These are phyloP conservation scores for Daldinia loculata DNA, from an alignment of 495 filamentous ascomycete genomes.

Conservation along the genomic window DNA sequence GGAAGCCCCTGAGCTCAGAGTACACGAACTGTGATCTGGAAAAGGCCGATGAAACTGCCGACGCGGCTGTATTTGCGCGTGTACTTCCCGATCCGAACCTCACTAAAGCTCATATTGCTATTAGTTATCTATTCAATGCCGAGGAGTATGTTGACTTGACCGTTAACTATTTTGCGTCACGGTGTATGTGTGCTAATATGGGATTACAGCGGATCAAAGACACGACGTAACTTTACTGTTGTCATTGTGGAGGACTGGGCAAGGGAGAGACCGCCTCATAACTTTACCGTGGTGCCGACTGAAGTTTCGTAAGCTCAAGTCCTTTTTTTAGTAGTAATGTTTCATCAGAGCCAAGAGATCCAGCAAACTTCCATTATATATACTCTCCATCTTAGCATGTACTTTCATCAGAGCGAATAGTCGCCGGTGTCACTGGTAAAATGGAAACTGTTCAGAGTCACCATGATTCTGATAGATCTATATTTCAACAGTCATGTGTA, in stretches of 20 bases:
- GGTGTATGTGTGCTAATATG: background rate
- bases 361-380: too few species aligned
- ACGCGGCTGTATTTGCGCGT: background rate
- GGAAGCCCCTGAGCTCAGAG: constrained; percentile 8
- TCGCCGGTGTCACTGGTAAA: too few species aligned
- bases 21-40: background rate
- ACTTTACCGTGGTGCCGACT: background rate
- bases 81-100: constrained; percentile 7
- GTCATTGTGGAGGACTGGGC: background rate
- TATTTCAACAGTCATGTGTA: too few species aligned
- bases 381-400: too few species aligned
- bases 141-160: constrained; percentile 10
- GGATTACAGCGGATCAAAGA: background rate
- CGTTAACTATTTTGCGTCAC: background rate
- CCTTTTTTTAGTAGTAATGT: too few species aligned
- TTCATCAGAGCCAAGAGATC: too few species aligned
- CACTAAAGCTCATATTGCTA: constrained; percentile 6
- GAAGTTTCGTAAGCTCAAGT: background rate
- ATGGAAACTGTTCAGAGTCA: too few species aligned
- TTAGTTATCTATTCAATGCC: constrained; percentile 7
- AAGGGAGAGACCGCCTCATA: background rate
- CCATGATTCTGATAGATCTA: too few species aligned
- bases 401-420: too few species aligned
- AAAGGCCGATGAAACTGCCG: background rate
- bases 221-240: background rate